Base-by-base conservation (phyloP, 2,329 filamentous ascomycete species). In the Microthyrium microscopicum region DNA sequence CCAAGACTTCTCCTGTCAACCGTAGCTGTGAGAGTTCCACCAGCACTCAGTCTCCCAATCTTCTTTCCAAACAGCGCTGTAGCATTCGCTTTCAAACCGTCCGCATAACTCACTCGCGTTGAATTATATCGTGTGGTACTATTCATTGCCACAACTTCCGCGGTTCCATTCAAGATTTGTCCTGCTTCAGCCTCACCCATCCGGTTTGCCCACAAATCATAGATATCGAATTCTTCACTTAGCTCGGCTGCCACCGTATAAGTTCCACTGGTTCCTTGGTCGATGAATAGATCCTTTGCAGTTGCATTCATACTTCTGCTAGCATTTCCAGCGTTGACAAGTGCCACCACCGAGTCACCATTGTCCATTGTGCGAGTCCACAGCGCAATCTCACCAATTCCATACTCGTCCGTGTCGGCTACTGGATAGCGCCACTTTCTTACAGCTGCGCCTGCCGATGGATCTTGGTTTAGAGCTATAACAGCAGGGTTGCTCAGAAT, bases 141-240 rank as follows among this genome's bases (percentile, higher is more conserved):
- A 36, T 52, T 52, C 12, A 17, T n/a, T 2, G 21, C 5, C 6
- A 48, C 32, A 1, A 45, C 40, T 5, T 49, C 47, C 8, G 49
- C 47, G 3, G 49, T 56, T 0, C 57, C 57, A 32, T 57, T 52
- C 9, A 69, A 52, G 20, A 69, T 54, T 1, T 51, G 47, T 17
- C 45, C 43, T 1, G 64, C 63, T 25, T 58, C 56, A 3, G 48
- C 53, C 29, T 60, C 51, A 15, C 47, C 52, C 63, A 72, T 68
- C n/a, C 67, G 52, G 39, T 62, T 60, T 4, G 57, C 64, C 67
- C 67, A 70, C 1, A 71, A 50, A 44, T 71, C 66, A 30, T 60
- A 61, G 5, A 70, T 50, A 39, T 68, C 64, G 64, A 64, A 71
- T 0, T 48, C 50, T 40, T 57, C 46, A 17, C 51, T 44, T 1